These are phyloP conservation scores for Neostapfia colusana DNA, from an alignment of 176 grass and related monocot genomes.

Conservation along the genomic window DNA sequence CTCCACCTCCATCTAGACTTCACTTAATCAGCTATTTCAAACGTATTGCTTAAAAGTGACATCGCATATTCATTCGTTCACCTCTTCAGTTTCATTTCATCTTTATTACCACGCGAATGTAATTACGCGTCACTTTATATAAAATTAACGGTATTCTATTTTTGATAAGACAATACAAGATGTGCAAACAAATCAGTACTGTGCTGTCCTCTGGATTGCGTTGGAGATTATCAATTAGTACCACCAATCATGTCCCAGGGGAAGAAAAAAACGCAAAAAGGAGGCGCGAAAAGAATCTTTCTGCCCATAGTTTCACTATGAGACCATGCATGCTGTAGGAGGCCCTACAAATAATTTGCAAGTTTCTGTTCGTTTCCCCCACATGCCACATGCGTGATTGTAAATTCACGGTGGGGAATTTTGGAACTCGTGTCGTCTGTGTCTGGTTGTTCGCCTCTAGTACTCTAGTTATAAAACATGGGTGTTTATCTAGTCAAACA, in stretches of 20 bases:
- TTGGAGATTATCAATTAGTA: background rate
- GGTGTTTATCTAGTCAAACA: conserved; percentile 12
- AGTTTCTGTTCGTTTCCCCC: conserved; percentile 23
- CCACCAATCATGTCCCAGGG: conserved; percentile 20
- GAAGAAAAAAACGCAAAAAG: background rate
- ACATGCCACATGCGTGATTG: background rate
- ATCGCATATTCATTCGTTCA: background rate
- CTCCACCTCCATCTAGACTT: background rate
- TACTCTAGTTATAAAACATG: background rate
- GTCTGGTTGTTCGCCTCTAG: background rate
- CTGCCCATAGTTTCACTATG: background rate
- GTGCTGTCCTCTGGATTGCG: conserved; percentile 4
- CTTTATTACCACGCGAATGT: conserved; percentile 4
- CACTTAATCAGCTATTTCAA: background rate
- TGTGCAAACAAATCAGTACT: background rate
- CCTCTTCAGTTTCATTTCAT: background rate
- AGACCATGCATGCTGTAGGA: background rate
- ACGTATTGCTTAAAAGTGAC: background rate
- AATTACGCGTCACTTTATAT: background rate
- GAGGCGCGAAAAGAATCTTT: background rate
- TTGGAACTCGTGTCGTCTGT: background rate
- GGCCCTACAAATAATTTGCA: conserved; percentile 39
- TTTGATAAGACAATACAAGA: conserved; percentile 8
- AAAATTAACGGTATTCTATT: background rate
- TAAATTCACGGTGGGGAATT: background rate